phyloP scores from a whole-genome alignment of 1,284 basidiomycete genomes.

The Phylloporus sp. region DNA sequence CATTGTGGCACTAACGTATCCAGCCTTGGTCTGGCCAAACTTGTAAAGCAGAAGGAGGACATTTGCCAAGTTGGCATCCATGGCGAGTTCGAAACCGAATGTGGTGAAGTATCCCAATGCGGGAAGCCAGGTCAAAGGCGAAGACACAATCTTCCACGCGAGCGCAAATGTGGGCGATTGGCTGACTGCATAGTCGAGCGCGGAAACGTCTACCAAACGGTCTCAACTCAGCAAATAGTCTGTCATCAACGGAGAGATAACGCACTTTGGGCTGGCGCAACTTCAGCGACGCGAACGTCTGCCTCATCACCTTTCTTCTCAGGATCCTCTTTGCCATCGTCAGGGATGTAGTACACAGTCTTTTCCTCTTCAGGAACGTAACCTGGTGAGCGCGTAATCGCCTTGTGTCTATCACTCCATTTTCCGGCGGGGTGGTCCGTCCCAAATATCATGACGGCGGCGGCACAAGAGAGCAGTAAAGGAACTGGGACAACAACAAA shows the following conservation, averaged over 20 bases:
- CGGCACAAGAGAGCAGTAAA: conserved; percentile 51
- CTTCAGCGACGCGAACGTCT: conserved; percentile 31
- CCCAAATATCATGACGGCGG: conserved; percentile 52
- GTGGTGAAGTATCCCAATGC: conserved; percentile 54
- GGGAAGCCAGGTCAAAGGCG: conserved; percentile 63
- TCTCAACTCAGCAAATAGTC: conserved; percentile 33
- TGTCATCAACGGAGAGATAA: too few relatives aligned
- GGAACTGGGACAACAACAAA: conserved; percentile 57
- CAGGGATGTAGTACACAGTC: not conserved
- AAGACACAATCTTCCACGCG: conserved; percentile 42
- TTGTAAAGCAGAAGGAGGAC: conserved; percentile 49
- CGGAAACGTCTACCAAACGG: conserved; percentile 2
- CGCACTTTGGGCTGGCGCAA: conserved; percentile 19
- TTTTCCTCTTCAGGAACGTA: not conserved
- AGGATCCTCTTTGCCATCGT: conserved; percentile 10
- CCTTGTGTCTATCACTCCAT: conserved; percentile 57
- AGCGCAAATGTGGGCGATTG: conserved; percentile 49
- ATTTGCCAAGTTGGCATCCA: conserved; percentile 60
- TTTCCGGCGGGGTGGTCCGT: conserved; percentile 63
- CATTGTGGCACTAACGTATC: conserved; percentile 46
- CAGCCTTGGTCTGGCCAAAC: conserved; percentile 54
- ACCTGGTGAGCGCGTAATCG: conserved; percentile 16
- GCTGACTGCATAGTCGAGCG: conserved; percentile 46
- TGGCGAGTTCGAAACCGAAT: conserved; percentile 62
- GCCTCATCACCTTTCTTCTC: conserved; percentile 18